Percentiles rank a stretch among this genome's conserved stretches.
Conservation (phyloP, 108 stramenopile species). For the Cyclotella atomus region DNA sequence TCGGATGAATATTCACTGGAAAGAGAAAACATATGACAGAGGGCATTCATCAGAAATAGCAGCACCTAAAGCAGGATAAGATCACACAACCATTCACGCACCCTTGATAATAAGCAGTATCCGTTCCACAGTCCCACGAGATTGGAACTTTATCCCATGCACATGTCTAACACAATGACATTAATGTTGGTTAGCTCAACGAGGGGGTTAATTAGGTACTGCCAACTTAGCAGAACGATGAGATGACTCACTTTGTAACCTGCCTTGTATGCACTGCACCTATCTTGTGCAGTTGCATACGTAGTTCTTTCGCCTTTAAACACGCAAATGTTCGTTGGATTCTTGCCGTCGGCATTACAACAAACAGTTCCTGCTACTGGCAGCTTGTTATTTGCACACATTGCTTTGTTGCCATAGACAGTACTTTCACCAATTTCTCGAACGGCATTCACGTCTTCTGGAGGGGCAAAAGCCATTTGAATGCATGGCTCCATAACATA, state of each 20-base stretch:
- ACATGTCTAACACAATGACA: too few relatives aligned
- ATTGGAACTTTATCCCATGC: conserved; percentile 22
- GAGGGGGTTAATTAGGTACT: too few relatives aligned
- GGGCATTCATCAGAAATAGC: not conserved
- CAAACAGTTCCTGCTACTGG: conserved; percentile 40
- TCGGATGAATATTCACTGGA: not conserved
- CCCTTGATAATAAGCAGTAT: conserved; percentile 11
- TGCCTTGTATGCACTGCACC: conserved; percentile 20
- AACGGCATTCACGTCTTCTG: conserved; percentile 31
- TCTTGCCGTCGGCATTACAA: conserved; percentile 14
- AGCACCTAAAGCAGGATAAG: not conserved
- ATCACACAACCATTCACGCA: not conserved
- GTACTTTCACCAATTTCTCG: conserved; percentile 12
- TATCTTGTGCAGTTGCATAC: conserved; percentile 24
- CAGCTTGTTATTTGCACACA: conserved; percentile 39
- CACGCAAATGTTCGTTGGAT: conserved; percentile 32
- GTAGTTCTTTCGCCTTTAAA: conserved; percentile 34
- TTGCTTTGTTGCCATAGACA: conserved; percentile 30
- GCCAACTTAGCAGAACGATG: not conserved
- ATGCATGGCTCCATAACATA: conserved; percentile 38
- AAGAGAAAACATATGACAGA: not conserved
- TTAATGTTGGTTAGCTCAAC: too few relatives aligned
- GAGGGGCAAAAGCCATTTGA: conserved; percentile 34
- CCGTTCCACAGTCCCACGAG: conserved; percentile 29
- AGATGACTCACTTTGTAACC: conserved; percentile 4